phyloP scores from a whole-genome alignment of 768 basidiomycete species.

The Termitomyces sp. region DNA sequence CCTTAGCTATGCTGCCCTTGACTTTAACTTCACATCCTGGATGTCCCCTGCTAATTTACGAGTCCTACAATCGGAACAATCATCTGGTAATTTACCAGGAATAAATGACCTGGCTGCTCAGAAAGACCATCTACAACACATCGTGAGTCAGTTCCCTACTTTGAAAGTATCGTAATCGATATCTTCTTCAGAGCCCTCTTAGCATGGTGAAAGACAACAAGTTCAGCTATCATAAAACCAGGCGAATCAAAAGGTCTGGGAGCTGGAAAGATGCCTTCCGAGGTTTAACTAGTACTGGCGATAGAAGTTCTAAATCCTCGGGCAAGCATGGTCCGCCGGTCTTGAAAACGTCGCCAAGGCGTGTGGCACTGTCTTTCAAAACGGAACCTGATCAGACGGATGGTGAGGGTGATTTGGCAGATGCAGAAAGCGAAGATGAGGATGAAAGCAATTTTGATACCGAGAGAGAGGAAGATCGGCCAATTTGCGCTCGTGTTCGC shows the following conservation, averaged over 20 bases:
- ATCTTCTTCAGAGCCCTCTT: conserved; percentile 60
- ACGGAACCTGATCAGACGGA: conserved; percentile 22
- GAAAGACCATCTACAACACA: conserved; percentile 87
- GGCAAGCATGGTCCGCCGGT: conserved; percentile 20
- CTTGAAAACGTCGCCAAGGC: conserved; percentile 21
- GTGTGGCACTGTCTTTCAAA: conserved; percentile 1
- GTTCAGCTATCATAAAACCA: conserved; percentile 28
- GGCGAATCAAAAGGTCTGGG: conserved; percentile 47
- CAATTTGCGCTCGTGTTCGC: conserved; percentile 71
- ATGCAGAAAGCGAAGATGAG: conserved; percentile 51
- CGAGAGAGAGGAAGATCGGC: conserved; percentile 65
- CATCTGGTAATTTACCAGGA: conserved; percentile 74
- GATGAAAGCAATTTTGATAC: conserved; percentile 40
- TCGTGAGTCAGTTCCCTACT: conserved; percentile 29
- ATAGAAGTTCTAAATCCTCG: conserved; percentile 24
- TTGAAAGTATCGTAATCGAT: not conserved
- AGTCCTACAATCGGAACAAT: conserved; percentile 84
- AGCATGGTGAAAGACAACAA: conserved; percentile 82
- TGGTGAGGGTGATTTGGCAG: conserved; percentile 50
- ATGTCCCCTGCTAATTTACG: conserved; percentile 82
- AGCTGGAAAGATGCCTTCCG: conserved; percentile 62
- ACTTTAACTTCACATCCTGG: conserved; percentile 99
- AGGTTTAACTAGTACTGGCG: conserved; percentile 39
- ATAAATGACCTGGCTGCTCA: conserved; percentile 67
- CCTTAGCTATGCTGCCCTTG: conserved; percentile 87